These are phyloP conservation scores for Rugonectria rugulosa DNA, from an alignment of 2,329 filamentous ascomycete genomes.

Conservation along the genomic window DNA sequence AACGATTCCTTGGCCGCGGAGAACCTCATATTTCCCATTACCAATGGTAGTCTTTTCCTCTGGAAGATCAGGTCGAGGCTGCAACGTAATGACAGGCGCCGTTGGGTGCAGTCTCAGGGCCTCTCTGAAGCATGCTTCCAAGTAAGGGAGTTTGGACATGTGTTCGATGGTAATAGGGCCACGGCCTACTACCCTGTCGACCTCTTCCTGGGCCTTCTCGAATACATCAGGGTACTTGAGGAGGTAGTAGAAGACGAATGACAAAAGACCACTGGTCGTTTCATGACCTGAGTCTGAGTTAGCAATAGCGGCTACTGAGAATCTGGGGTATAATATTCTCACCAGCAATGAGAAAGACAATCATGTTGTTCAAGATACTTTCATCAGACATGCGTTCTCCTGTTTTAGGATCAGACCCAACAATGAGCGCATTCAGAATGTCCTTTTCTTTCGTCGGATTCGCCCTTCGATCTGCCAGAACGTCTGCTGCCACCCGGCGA, in stretches of 20 bases:
- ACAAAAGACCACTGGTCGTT: slow-evolving; percentile 69
- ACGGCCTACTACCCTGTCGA: slow-evolving; percentile 65
- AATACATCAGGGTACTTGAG: slow-evolving; percentile 64
- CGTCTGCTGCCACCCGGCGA: slow-evolving; percentile 59
- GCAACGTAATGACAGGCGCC: slow-evolving; percentile 37
- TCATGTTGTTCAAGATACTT: slow-evolving; percentile 71
- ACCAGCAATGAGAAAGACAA: slow-evolving; percentile 72
- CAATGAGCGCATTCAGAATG: slow-evolving; percentile 71
- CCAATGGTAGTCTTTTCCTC: slow-evolving; percentile 51
- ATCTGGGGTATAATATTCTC: not conserved
- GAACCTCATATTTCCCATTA: slow-evolving; percentile 61
- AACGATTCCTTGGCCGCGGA: slow-evolving; percentile 52
- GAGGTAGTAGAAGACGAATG: slow-evolving; percentile 67
- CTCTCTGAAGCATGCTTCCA: slow-evolving; percentile 69
- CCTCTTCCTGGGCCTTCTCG: slow-evolving; percentile 65
- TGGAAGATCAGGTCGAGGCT: slow-evolving; percentile 31
- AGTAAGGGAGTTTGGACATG: slow-evolving; percentile 67
- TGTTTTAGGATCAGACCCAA: slow-evolving; percentile 69
- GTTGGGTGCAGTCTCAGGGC: slow-evolving; percentile 43
- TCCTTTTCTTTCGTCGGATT: slow-evolving; percentile 63
- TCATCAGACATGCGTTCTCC: slow-evolving; percentile 66
- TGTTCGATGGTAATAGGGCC: slow-evolving; percentile 64
- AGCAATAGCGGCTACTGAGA: not conserved
- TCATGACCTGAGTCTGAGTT: slow-evolving; percentile 56
- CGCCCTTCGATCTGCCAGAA: slow-evolving; percentile 63